Evolutionary conservation across 345 rosid genomes (phyloP).

Genomic region (Cochlearia excelsa): DNA sequence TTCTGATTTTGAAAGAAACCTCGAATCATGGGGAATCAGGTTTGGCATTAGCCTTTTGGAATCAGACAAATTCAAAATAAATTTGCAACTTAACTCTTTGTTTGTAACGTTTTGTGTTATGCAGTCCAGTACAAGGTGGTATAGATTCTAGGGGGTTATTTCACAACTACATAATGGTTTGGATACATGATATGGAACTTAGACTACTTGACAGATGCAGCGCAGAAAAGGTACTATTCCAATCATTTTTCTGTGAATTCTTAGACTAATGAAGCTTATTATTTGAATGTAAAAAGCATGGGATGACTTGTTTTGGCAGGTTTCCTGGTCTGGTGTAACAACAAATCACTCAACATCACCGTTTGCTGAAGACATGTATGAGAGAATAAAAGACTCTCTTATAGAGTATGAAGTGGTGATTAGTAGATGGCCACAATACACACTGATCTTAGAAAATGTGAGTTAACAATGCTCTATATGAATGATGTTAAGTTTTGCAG

Average conservation of each 20-base stretch:
- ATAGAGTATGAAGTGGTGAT: constrained; percentile 81
- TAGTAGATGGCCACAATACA: constrained; percentile 91
- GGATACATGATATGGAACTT: constrained; percentile 95
- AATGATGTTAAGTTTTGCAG: neutral
- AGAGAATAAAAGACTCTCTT: constrained; percentile 67
- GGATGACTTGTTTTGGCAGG: constrained; percentile 44
- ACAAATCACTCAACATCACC: constrained; percentile 90
- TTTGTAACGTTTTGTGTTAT: constrained; percentile 9
- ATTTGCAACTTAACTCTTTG: constrained; percentile 9
- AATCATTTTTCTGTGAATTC: neutral
- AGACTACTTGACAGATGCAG: constrained; percentile 85
- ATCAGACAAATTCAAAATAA: constrained; percentile 4
- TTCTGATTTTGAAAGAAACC: constrained; percentile 82
- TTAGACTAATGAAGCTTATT: constrained; percentile 1
- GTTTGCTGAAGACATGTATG: constrained; percentile 93
- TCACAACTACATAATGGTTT: constrained; percentile 74
- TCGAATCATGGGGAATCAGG: constrained; percentile 85
- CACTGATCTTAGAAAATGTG: constrained; percentile 80
- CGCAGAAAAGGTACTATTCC: constrained; percentile 70
- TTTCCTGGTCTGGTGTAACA: constrained; percentile 80
- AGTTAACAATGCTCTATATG: constrained; percentile 24
- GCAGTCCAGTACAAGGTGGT: constrained; percentile 81
- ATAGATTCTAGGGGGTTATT: constrained; percentile 76
- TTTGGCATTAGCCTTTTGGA: constrained; percentile 31
- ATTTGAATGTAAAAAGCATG: neutral